phyloP scores from a whole-genome alignment of 352 stramenopile species.

The Globisporangium camurandrum region DNA sequence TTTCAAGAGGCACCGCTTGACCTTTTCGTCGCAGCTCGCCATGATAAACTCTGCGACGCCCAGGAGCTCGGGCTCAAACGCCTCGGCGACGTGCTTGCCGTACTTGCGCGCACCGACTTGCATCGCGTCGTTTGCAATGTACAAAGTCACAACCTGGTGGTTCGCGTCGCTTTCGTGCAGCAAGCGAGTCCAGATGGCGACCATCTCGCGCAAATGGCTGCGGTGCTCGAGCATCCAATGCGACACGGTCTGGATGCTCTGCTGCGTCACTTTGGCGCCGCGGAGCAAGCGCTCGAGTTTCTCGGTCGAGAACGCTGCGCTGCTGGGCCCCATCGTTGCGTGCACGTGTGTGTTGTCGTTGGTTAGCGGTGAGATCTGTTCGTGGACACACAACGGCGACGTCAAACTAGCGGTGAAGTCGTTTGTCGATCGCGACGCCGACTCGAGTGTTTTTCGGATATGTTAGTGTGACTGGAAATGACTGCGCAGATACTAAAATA shows the following conservation, averaged over 20 bases:
- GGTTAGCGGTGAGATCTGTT: not conserved
- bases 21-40: constrained; percentile 58
- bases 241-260: constrained; percentile 77
- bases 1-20: constrained; percentile 82
- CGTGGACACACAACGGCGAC: not conserved
- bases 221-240: constrained; percentile 72
- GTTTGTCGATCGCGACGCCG: too few relatives aligned
- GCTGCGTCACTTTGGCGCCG: constrained; percentile 66
- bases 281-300: constrained; percentile 62
- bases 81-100: constrained; percentile 53
- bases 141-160: constrained; percentile 79
- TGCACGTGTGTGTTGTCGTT: not conserved
- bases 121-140: constrained; percentile 84
- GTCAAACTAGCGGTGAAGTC: not conserved
- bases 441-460: not conserved
- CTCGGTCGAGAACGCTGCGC: constrained; percentile 31
- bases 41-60: constrained; percentile 61
- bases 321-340: constrained; percentile 9
- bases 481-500: not conserved
- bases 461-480: not conserved
- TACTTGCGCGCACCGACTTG: constrained; percentile 79
- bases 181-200: constrained; percentile 45
- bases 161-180: constrained; percentile 36
- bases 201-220: constrained; percentile 50
- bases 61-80: constrained; percentile 54